These are phyloP conservation scores for Ambrosia trifida DNA, from an alignment of 129 eudicot species.

Conservation along the genomic window DNA sequence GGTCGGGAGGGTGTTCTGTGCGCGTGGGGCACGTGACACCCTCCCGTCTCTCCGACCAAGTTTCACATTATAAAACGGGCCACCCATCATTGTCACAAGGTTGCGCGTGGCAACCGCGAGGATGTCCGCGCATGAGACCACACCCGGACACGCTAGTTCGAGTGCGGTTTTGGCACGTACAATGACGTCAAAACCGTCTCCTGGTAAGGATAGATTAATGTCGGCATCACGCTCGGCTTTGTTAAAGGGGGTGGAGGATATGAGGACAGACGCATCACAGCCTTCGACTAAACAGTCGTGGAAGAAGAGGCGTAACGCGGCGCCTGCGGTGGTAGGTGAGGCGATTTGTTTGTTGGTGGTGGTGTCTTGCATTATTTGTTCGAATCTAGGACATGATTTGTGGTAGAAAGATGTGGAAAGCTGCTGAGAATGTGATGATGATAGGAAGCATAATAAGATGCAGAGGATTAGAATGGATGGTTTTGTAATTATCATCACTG, in stretches of 20 bases:
- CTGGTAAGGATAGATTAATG: conserved; percentile 78
- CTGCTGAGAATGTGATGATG: conserved; percentile 33
- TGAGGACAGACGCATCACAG: conserved; percentile 75
- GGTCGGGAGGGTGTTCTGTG: conserved; percentile 43
- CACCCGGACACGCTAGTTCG: conserved; percentile 75
- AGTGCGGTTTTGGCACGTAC: conserved; percentile 77
- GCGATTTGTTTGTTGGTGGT: conserved; percentile 80
- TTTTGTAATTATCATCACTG: not conserved
- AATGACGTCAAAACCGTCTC: conserved; percentile 75
- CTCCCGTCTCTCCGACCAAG: conserved; percentile 59
- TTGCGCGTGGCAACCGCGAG: conserved; percentile 66
- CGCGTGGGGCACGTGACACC: conserved; percentile 43
- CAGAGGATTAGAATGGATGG: conserved; percentile 10
- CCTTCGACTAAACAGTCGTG: conserved; percentile 81
- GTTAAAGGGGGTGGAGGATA: conserved; percentile 70
- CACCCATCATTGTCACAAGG: conserved; percentile 63
- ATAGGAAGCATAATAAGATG: conserved; percentile 25
- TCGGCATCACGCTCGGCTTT: conserved; percentile 81
- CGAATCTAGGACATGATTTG: conserved; percentile 55
- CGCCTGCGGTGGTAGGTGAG: conserved; percentile 75
- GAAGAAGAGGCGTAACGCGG: conserved; percentile 84
- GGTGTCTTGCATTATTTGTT: conserved; percentile 59
- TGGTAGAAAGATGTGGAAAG: conserved; percentile 56
- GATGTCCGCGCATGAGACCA: conserved; percentile 75
- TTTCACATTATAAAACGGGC: conserved; percentile 54